Conservation (phyloP, 495 filamentous ascomycete genomes). For the Penicillium antarcticum region DNA sequence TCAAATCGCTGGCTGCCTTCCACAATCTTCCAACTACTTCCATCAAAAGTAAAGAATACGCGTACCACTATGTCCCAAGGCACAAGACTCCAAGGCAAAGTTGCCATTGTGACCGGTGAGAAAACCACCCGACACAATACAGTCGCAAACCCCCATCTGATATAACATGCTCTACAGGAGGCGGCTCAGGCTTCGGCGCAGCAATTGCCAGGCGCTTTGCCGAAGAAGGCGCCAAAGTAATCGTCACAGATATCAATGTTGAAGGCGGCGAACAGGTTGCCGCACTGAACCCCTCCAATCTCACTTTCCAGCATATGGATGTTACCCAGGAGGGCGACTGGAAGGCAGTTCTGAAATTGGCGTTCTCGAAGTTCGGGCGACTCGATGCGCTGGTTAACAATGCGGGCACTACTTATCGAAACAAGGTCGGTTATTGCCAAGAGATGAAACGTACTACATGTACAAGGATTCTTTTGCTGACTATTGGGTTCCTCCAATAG, state of each 20-base stretch:
- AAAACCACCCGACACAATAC: not conserved
- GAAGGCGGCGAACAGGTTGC: conserved; percentile 48
- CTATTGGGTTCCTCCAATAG: conserved; percentile 14
- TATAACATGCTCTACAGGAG: conserved; percentile 26
- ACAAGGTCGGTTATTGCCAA: conserved; percentile 44
- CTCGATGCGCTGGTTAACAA: conserved; percentile 66
- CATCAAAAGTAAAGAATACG: not conserved
- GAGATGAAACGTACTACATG: not conserved
- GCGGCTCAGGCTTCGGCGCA: conserved; percentile 57
- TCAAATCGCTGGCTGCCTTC: too few relatives aligned
- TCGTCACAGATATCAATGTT: conserved; percentile 58
- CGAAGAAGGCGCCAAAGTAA: conserved; percentile 55
- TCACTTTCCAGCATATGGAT: conserved; percentile 48
- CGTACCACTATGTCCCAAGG: conserved; percentile 17
- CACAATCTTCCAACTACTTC: not conserved
- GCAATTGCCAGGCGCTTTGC: conserved; percentile 55
- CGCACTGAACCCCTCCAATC: conserved; percentile 31
- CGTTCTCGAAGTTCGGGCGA: conserved; percentile 46
- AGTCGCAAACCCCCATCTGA: conserved; percentile 11
- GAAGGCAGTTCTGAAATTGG: conserved; percentile 42
- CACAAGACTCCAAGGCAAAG: conserved; percentile 72
- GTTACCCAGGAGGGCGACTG: conserved; percentile 51
- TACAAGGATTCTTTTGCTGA: conserved; percentile 1
- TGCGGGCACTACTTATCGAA: conserved; percentile 66
- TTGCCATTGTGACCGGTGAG: conserved; percentile 83